These are phyloP conservation scores for Lichtheimia corymbifera DNA, from an alignment of 371 early-diverging fungal genomes.

Conservation along the genomic window DNA sequence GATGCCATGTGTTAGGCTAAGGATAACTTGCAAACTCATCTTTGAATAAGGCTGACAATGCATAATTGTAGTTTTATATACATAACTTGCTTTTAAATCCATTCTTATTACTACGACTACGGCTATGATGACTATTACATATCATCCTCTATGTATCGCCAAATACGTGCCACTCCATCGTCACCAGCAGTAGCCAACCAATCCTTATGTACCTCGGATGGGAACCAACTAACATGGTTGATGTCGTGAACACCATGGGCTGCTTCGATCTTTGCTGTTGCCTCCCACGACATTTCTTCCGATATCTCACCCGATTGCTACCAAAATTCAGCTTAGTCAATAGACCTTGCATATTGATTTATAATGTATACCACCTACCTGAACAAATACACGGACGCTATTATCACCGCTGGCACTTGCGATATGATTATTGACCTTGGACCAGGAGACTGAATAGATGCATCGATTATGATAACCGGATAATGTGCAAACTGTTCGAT, in stretches of 20 bases:
- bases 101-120: too few species aligned
- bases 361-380: slow-evolving; percentile 22
- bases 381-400: slow-evolving; percentile 65
- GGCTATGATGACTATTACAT: too few species aligned
- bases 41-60: too few species aligned
- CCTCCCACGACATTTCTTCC: slow-evolving; percentile 34
- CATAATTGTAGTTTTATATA: too few species aligned
- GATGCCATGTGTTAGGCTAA: too few species aligned
- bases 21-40: too few species aligned
- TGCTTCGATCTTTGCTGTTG: slow-evolving; percentile 42
- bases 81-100: too few species aligned
- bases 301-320: not conserved
- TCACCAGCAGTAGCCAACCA: slow-evolving; percentile 88
- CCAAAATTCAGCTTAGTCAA: not conserved
- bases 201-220: slow-evolving; percentile 56
- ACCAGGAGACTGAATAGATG: slow-evolving; percentile 94
- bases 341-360: too few species aligned
- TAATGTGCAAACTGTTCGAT: slow-evolving; percentile 69
- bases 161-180: slow-evolving; percentile 83
- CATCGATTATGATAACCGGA: slow-evolving; percentile 75
- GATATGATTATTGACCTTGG: slow-evolving; percentile 64
- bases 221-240: slow-evolving; percentile 89
- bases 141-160: slow-evolving; percentile 50
- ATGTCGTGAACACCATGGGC: slow-evolving; percentile 88
- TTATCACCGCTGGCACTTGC: slow-evolving; percentile 90